Evolutionary conservation across 257 asterid species (phyloP), one percentile per base, ranked within the genome.

Genomic region (Solanum chaucha): DNA sequence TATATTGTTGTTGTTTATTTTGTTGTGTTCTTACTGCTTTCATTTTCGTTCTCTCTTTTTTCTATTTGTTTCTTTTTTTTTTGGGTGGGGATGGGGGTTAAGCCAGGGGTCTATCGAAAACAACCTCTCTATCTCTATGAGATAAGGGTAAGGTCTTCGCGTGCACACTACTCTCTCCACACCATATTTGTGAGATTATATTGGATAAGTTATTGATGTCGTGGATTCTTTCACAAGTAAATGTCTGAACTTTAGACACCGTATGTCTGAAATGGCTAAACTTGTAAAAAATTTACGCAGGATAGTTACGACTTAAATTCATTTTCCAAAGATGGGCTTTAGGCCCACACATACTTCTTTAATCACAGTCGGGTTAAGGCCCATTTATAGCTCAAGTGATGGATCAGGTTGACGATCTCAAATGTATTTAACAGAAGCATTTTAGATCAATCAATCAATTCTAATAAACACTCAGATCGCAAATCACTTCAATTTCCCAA

Each of bases 21-120:
- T 41, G 48, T 41, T 44, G 51, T 44, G 51, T 46, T 19, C 0
- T 19, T 15, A 8, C 5, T 10, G 30, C 30, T 5, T 28, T 28
- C 28, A 61, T n/a, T 61, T 61, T 59, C 3, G 3, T 22, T 22
- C 10, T 59, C 13, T 20, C 28, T 22, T 59, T 44, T 0, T 59
- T 8, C 14, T 0, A 22, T 22, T 0, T 4, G 14, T 61, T n/a
- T 1, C 28, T 6, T 10, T 10, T n/a, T n/a, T 4, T 17, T 51
- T 12, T 12, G 20, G 19, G 8, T 2, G 19, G 51, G 51, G 55
- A 6, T 8, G 58, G 19, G 19, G 61, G 9, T 61, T 22, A 59
- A 8, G 12, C 5, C 0, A 22, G 1, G 28, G 13, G 6, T 59
- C 10, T 55, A 55, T 19, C 1, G 10, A 0, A 59, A 22, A 58